Percentiles rank a stretch among this genome's conserved stretches.
phyloP scores from a whole-genome alignment of 108 stramenopile species.

The Skeletonema marinoi region DNA sequence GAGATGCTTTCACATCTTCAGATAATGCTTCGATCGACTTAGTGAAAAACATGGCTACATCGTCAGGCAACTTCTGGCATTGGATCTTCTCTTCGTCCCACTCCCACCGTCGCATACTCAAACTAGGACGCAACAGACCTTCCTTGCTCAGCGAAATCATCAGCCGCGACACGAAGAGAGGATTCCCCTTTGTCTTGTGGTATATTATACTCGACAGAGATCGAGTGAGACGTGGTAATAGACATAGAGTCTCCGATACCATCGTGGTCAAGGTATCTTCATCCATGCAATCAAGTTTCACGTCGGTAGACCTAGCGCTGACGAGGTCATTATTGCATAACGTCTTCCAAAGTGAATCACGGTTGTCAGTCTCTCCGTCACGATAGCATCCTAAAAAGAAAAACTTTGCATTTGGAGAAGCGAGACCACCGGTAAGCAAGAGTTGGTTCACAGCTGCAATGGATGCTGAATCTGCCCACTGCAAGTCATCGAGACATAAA shows the following conservation, averaged over 20 bases:
- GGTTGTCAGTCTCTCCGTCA: background rate
- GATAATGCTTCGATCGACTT: background rate
- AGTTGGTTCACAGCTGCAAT: constrained; percentile 14
- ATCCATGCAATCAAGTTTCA: constrained; percentile 8
- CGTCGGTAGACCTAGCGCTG: background rate
- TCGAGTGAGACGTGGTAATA: constrained; percentile 8
- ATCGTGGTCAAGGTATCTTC: background rate
- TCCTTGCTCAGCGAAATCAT: constrained; percentile 11
- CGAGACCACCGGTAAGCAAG: background rate
- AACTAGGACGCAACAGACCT: background rate
- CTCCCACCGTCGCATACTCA: constrained; percentile 9
- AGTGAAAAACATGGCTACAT: constrained; percentile 2
- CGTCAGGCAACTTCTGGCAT: constrained; percentile 9
- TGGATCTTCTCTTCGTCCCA: constrained; percentile 20
- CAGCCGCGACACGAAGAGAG: constrained; percentile 2
- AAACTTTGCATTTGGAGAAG: background rate
- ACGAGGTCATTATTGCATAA: background rate
- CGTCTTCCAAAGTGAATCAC: constrained; percentile 3
- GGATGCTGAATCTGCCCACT: constrained; percentile 12
- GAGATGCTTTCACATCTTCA: background rate
- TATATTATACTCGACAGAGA: constrained; percentile 8
- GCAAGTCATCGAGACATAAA: constrained; percentile 23
- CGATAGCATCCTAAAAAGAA: constrained; percentile 11
- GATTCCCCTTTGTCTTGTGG: constrained; percentile 20
- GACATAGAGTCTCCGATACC: constrained; percentile 1